Base-by-base conservation (phyloP, 768 basidiomycete genomes). In the Podaxis sp. region DNA sequence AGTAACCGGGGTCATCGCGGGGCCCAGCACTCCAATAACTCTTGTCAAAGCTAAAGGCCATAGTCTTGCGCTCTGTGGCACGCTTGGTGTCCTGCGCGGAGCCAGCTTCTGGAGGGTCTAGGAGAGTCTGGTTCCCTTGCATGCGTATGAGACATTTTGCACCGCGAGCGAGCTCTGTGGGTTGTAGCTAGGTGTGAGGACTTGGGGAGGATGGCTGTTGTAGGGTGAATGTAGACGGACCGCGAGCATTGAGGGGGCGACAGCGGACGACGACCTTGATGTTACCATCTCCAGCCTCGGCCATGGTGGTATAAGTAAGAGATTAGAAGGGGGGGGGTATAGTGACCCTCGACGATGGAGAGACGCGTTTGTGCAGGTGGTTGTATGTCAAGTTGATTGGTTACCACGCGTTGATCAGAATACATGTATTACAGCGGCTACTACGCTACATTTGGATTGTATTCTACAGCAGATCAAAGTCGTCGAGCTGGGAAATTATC, bases 21-120 rank as follows among this genome's bases (percentile, higher is more conserved):
- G 90, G 82, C 0, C 95, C 93, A 13, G 94, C 94, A 43, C 94
- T 95, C 96, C 95, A 96, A 75, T 98, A 98, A 59, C 90, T 92
- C 82, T 96, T 96, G 83, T 98, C 96, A 67, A 98, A 98, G 65
- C 91, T 90, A 75, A 98, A 98, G 0, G 84, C 75, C 86, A 95
- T 90, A 5, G 88, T 84, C 79, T 91, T 96, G 68, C 93, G 87
- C 75, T 97, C 96, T 7, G 91, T 89, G 17, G 94, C 91, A 70
- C 93, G 90, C 69, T 91, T 92, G 19, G 84, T 74, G 70, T 87
- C 84, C 71, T 86, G 87, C 43, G 78, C 67, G 3, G 88, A 87
- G 46, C 90, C 90, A 13, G 73, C 17, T 69, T 96, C 93, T 33
- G 96, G 96, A 17, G 96, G 94, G 74, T 96, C 91, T 63, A 98